Conservation (phyloP, 129 eudicot genomes). For the Artemisia argyi region DNA sequence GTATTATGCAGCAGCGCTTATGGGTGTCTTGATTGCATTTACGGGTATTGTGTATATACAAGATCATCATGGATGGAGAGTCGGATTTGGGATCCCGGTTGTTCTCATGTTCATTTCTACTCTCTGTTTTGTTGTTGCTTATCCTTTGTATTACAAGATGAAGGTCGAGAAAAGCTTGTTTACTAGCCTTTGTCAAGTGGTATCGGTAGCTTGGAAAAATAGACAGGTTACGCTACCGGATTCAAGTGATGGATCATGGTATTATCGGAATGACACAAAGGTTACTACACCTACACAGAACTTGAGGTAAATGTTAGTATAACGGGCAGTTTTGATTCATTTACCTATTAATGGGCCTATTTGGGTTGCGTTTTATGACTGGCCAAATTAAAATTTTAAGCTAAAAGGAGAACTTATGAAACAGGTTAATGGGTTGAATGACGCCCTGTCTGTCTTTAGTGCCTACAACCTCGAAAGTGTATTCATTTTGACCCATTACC, state of each 20-base stretch:
- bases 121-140: constrained; percentile 60
- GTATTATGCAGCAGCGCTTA: constrained; percentile 62
- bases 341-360: constrained; percentile 1
- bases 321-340: background rate
- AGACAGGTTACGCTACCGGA: constrained; percentile 20
- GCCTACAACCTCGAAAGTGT: background rate
- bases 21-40: constrained; percentile 58
- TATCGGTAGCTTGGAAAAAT: constrained; percentile 27
- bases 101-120: constrained; percentile 66
- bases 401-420: background rate
- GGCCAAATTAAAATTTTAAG: background rate
- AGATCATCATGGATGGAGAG: constrained; percentile 76
- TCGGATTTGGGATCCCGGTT: constrained; percentile 80
- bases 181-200: constrained; percentile 39
- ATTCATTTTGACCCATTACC: background rate
- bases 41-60: constrained; percentile 77
- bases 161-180: constrained; percentile 48
- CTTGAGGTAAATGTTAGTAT: constrained; percentile 48
- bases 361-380: background rate
- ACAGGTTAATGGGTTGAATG: background rate
- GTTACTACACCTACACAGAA: constrained; percentile 48
- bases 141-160: constrained; percentile 54
- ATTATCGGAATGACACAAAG: constrained; percentile 36
- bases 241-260: constrained; percentile 22
- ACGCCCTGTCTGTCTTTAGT: background rate